A percentile compares a stretch with the other conserved stretches of the same genome.
Conservation (phyloP, 371 early-diverging fungal genomes). For the Apophysomyces sp. region DNA sequence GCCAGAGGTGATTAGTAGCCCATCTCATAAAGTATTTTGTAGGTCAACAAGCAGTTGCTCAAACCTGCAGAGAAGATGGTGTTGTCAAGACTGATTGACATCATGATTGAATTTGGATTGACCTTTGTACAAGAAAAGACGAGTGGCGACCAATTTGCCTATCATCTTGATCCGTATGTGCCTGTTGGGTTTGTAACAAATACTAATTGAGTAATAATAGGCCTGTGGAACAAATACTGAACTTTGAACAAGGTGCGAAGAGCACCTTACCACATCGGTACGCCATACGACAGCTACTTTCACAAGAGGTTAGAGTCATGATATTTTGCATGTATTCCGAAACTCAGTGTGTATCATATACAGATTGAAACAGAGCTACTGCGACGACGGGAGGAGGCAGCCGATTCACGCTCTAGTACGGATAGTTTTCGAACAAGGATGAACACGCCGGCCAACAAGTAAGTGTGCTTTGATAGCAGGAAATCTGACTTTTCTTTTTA, state of each 20-base stretch:
- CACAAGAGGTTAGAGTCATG: constrained; percentile 65
- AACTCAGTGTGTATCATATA: constrained; percentile 22
- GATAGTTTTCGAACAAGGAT: constrained; percentile 7
- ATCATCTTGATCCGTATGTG: constrained; percentile 81
- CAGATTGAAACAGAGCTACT: constrained; percentile 64
- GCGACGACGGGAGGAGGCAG: constrained; percentile 48
- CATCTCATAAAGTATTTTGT: background rate
- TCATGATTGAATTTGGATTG: constrained; percentile 78
- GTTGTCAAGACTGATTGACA: constrained; percentile 64
- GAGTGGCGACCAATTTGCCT: constrained; percentile 67
- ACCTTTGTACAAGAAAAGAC: constrained; percentile 70
- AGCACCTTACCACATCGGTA: constrained; percentile 60
- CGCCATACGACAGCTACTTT: constrained; percentile 75
- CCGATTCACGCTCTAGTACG: constrained; percentile 19
- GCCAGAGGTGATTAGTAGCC: background rate
- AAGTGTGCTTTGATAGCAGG: constrained; percentile 8
- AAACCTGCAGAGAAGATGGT: constrained; percentile 65
- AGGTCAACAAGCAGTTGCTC: constrained; percentile 71
- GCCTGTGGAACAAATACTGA: constrained; percentile 56
- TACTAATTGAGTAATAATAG: constrained; percentile 30
- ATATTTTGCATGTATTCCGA: background rate
- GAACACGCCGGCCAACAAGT: constrained; percentile 4
- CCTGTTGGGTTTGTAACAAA: background rate
- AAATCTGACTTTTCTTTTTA: background rate
- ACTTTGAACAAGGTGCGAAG: constrained; percentile 40